A percentile compares a stretch with the other conserved stretches of the same genome.
These are phyloP conservation scores for Paraconiothyrium sp. DNA, from an alignment of 2,329 filamentous ascomycete genomes.

Conservation along the genomic window DNA sequence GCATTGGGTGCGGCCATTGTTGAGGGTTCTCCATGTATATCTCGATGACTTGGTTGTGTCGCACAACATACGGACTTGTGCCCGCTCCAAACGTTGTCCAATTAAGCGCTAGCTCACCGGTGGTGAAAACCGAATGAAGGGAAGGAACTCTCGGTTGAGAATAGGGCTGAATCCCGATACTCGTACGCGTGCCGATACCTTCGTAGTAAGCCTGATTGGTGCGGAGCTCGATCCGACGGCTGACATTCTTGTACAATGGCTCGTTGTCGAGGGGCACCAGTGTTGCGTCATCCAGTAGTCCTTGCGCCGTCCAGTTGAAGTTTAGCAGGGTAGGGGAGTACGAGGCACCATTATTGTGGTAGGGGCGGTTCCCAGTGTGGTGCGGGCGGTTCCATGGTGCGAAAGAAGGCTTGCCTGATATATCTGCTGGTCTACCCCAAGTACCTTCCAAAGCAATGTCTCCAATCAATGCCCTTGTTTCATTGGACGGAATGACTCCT, in stretches of 20 bases:
- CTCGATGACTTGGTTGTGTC: conserved; percentile 45
- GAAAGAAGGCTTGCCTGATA: neutral
- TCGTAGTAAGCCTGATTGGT: conserved; percentile 69
- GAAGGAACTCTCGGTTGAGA: conserved; percentile 76
- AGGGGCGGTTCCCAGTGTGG: neutral
- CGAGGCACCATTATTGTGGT: neutral
- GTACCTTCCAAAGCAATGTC: conserved; percentile 21
- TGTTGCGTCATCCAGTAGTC: conserved; percentile 74
- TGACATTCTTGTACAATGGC: conserved; percentile 67
- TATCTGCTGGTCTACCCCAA: conserved; percentile 47
- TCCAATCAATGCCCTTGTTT: conserved; percentile 28
- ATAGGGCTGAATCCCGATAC: conserved; percentile 72
- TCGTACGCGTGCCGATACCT: conserved; percentile 63
- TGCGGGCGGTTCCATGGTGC: neutral
- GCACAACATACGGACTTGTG: conserved; percentile 55
- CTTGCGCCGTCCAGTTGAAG: conserved; percentile 6
- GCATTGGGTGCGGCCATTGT: conserved; percentile 55
- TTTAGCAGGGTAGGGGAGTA: neutral
- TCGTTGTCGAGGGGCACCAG: conserved; percentile 74
- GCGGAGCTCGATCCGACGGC: conserved; percentile 68
- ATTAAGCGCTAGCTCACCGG: conserved; percentile 59
- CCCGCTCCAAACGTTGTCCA: conserved; percentile 61
- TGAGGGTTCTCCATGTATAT: conserved; percentile 49
- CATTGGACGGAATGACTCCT: conserved; percentile 29
- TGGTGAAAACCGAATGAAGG: conserved; percentile 76